Percentiles rank a stretch among this genome's conserved stretches.
Conservation (phyloP, 805 yeast genomes). For the Wickerhamia fluorescens region DNA sequence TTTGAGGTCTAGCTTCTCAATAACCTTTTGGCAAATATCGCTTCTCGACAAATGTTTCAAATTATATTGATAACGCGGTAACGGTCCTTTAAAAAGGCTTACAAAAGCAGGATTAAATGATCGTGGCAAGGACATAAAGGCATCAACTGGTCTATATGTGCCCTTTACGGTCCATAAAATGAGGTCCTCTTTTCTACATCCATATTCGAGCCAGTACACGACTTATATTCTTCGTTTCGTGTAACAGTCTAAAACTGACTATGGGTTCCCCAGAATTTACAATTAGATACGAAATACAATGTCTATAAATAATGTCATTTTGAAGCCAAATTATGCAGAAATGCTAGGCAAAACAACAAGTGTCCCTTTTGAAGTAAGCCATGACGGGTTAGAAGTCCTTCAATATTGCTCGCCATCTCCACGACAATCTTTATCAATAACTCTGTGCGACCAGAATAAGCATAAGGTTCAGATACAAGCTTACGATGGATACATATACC, state of each 20-base stretch:
- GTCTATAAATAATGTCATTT: constrained; percentile 22
- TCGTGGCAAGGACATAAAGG: constrained; percentile 5
- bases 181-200: too few species aligned
- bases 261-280: too few species aligned
- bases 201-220: too few species aligned
- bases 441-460: constrained; percentile 10
- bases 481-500: constrained; percentile 32
- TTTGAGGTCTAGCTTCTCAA: constrained; percentile 42
- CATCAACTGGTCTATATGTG: constrained; percentile 1
- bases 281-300: constrained; percentile 6
- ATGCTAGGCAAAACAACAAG: constrained; percentile 2
- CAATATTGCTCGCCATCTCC: constrained; percentile 9
- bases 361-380: constrained; percentile 14
- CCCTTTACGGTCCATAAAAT: background rate
- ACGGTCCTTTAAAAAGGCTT: constrained; percentile 13
- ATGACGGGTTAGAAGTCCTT: constrained; percentile 14
- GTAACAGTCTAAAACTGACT: too few species aligned
- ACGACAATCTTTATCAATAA: constrained; percentile 25
- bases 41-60: constrained; percentile 16
- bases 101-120: constrained; percentile 22
- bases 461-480: constrained; percentile 20
- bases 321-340: constrained; percentile 10
- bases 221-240: too few species aligned
- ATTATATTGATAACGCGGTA: constrained; percentile 19
- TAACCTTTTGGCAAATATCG: constrained; percentile 26